Evolutionary conservation across 306 rosid species (phyloP), one percentile per base, ranked within the genome.

Genomic region (Luffa aegyptiaca): DNA sequence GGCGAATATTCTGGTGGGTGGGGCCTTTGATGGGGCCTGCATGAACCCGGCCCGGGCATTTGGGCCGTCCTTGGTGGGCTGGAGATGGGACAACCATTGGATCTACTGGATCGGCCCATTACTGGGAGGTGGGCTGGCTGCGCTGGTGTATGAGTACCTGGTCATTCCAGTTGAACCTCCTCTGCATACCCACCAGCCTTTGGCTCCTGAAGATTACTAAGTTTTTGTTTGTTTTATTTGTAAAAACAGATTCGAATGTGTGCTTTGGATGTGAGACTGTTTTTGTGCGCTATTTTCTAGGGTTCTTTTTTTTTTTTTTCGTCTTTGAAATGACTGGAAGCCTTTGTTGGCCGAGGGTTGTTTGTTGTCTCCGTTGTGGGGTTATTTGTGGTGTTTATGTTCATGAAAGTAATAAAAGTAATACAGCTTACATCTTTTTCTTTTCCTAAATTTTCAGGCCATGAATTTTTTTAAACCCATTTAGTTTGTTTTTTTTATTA

Each of bases 31-130:
- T 42, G 99, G 99, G 55, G 99, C 94, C 10, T 90, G 89, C 82
- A 91, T 93, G 99, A 95, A 93, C 87, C 99, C 99, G 1, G 99
- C 97, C 4, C 78, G 93, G 44, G 99, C 97, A 8, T 95, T 95
- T 64, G 97, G 99, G 70, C 99, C 99, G 10, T 88, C 99, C 9
- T 68, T 95, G 55, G 96, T 95, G 48, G 98, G 97, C 41, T 88
- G 97, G 94, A 88, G 98, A 83, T 95, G 99, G 99, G 83, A 68
- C 33, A 79, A 87, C 79, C 99, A 95, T 53, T 95, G 99, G 99
- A 84, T 93, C 87, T 95, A 85, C 80, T 95, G 99, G 99, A 76
- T 95, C 17, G 99, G 99, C 5, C 99, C 99, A 37, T 80, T 95
- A 2, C 3, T 93, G 21, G 99, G 99, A 2, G 97, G 96, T 5